These are phyloP conservation scores for Hippophae tibetana DNA, from an alignment of 306 rosid species.

Conservation along the genomic window DNA sequence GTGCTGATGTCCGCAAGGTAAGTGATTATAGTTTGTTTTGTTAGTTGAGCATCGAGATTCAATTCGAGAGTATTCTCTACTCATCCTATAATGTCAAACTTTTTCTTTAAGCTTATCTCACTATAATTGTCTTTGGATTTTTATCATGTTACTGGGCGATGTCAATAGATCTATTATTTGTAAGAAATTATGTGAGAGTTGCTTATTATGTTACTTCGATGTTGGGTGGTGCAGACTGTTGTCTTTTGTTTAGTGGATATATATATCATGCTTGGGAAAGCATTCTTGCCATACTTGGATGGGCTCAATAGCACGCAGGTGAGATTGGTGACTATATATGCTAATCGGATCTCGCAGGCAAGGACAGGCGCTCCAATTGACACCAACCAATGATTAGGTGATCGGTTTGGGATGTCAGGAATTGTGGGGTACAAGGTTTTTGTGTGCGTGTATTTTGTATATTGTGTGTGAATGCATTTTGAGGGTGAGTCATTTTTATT, in stretches of 20 bases:
- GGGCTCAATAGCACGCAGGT: slow-evolving; percentile 89
- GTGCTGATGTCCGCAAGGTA: slow-evolving; percentile 99
- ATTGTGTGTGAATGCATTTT: slow-evolving; percentile 55
- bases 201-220: not conserved
- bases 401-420: slow-evolving; percentile 12
- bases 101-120: no score
- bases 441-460: slow-evolving; percentile 65
- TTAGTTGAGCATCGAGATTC: no score
- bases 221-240: slow-evolving; percentile 70
- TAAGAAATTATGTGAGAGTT: no score
- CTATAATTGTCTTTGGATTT: no score
- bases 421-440: slow-evolving; percentile 24
- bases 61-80: no score
- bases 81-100: no score
- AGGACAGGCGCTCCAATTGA: slow-evolving; percentile 69
- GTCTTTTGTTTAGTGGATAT: slow-evolving; percentile 97
- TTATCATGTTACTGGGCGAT: no score
- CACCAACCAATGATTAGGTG: slow-evolving; percentile 37
- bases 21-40: not conserved
- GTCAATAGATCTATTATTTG: no score
- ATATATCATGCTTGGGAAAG: slow-evolving; percentile 94
- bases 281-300: slow-evolving; percentile 89
- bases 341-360: slow-evolving; percentile 94
- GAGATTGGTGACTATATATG: slow-evolving; percentile 90
- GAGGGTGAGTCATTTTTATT: slow-evolving; percentile 34